Evolutionary conservation across 768 basidiomycete genomes (phyloP).

Genomic region (Lactifluus rugatus): DNA sequence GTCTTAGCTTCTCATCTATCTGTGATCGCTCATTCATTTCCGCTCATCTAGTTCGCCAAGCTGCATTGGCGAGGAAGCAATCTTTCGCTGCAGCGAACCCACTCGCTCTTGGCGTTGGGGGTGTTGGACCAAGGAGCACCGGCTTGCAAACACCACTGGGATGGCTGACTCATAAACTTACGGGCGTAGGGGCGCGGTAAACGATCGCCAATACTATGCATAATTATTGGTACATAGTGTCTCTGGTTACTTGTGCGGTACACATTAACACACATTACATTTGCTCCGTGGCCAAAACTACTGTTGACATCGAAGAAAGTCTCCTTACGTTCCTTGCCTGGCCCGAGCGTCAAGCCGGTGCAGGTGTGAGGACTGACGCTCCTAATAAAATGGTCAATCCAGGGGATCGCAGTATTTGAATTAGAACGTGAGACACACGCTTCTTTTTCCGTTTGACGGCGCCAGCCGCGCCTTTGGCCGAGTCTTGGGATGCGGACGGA

Average conservation of each 20-base stretch:
- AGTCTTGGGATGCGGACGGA: slow-evolving; percentile 38
- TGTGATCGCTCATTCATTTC: neutral
- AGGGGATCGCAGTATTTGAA: neutral
- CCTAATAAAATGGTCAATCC: neutral
- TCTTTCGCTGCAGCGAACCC: slow-evolving; percentile 79
- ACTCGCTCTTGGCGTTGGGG: slow-evolving; percentile 55
- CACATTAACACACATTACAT: neutral
- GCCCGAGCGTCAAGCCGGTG: neutral
- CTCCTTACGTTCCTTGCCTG: neutral
- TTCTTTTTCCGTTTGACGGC: slow-evolving; percentile 69
- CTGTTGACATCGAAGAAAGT: neutral
- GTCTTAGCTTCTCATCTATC: neutral
- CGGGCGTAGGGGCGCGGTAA: slow-evolving; percentile 50
- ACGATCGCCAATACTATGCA: neutral
- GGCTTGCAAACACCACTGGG: slow-evolving; percentile 63
- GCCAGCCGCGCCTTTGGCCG: slow-evolving; percentile 36
- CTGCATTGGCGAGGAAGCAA: slow-evolving; percentile 63
- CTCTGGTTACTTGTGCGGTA: neutral
- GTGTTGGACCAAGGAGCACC: slow-evolving; percentile 49
- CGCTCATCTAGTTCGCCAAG: slow-evolving; percentile 47
- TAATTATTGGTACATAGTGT: neutral
- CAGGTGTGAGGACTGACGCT: slow-evolving; percentile 3
- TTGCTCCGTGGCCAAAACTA: neutral
- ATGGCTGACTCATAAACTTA: slow-evolving; percentile 69
- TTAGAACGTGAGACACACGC: slow-evolving; percentile 41